Evolutionary conservation across 352 stramenopile genomes (phyloP).

Genomic region (Lagenidium giganteum): DNA sequence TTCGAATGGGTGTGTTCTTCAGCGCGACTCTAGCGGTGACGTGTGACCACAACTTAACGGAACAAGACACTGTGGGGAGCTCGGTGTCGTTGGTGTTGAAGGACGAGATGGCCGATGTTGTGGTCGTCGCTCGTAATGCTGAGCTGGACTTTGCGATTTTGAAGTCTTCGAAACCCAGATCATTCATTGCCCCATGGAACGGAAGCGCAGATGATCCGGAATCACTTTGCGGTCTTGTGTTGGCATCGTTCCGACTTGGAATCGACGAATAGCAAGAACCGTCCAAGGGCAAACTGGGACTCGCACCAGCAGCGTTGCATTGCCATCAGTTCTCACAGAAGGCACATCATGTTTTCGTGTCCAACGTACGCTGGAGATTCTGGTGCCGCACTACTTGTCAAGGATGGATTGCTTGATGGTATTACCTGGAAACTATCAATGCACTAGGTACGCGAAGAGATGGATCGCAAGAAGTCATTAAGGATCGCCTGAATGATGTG

Average conservation of each 20-base stretch:
- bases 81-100: constrained; percentile 14
- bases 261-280: constrained; percentile 20
- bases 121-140: constrained; percentile 10
- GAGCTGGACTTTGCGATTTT: constrained; percentile 14
- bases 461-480: too few species aligned
- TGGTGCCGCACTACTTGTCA: too few species aligned
- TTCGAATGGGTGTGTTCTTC: constrained; percentile 18
- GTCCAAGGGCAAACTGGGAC: constrained; percentile 7
- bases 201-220: constrained; percentile 3
- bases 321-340: too few species aligned
- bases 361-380: too few species aligned
- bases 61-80: constrained; percentile 15
- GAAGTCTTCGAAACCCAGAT: constrained; percentile 3
- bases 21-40: constrained; percentile 7
- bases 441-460: too few species aligned
- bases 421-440: too few species aligned
- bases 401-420: too few species aligned
- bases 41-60: constrained; percentile 11
- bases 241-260: constrained; percentile 15
- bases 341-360: too few species aligned
- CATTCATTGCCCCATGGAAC: constrained; percentile 5
- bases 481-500: too few species aligned
- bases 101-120: constrained; percentile 13
- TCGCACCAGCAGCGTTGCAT: too few species aligned
- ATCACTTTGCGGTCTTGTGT: constrained; percentile 7